Evolutionary conservation across 2,329 filamentous ascomycete species (phyloP), one percentile per base, ranked within the genome.

Genomic region (Trichoderma guizhouense): DNA sequence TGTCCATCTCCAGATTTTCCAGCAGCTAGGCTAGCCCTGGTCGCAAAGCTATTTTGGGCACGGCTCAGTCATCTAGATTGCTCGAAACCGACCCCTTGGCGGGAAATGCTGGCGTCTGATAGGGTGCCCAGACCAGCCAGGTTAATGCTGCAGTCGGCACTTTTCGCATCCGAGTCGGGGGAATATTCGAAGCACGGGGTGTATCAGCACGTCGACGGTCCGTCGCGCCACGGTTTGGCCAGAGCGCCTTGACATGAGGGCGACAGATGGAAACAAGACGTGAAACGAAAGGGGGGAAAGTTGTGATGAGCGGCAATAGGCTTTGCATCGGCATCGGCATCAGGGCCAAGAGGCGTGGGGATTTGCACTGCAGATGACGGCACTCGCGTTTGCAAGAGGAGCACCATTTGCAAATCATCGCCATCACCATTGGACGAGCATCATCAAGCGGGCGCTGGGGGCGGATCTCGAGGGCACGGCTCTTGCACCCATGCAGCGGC

Each of bases 141-240:
- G 55, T n/a, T 15, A 34, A 34, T 51, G 69, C 60, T 51, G 61
- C 51, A 39, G 51, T 36, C 61, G 69, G 69, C 69, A 61, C 47
- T 53, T 71, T 32, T 55, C 5, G 32, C 39, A 28, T 67, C 69
- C 69, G 69, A 62, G 62, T 66, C 55, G 63, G 69, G 63, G 55
- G 26, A 53, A 43, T 24, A 57, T 71, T 67, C 69, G 63, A 71
- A 39, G 63, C 69, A 67, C 55, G 32, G 12, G 24, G 69, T 61
- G 69, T 71, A 47, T 64, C 69, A 71, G 47, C 53, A 65, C n/a
- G 3, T 30, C 7, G 53, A 36, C 65, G 65, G 51, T 15, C 36
- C 66, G 66, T 61, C 66, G 34, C 53, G 66, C 66, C 21, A 69
- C 21, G 57, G n/a, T 34, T 47, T 30, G 43, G 26, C 30, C n/a